Conservation (phyloP, 495 filamentous ascomycete species). For the Podospora pseudocomata region DNA sequence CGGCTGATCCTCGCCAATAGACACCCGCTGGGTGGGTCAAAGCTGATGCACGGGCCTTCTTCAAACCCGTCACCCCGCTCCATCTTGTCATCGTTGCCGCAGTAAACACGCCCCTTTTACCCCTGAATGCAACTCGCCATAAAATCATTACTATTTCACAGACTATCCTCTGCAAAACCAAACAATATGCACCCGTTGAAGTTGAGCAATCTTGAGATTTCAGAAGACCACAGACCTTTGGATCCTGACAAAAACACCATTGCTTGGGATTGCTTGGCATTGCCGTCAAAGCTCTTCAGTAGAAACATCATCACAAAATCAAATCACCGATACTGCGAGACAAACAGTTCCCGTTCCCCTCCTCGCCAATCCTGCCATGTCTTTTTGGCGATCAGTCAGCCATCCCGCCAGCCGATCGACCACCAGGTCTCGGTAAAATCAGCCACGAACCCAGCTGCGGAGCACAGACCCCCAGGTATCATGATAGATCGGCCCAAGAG, state of each 20-base stretch:
- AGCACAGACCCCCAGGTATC: background rate
- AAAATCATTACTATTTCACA: background rate
- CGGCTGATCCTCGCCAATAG: slow-evolving; percentile 9
- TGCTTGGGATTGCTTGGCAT: background rate
- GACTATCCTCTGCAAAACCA: background rate
- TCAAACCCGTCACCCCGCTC: background rate
- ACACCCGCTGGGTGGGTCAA: background rate
- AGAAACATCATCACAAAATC: background rate
- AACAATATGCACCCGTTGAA: too few relatives aligned
- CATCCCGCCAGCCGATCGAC: background rate
- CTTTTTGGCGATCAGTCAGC: background rate
- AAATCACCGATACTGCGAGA: background rate
- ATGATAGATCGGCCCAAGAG: background rate
- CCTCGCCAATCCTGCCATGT: background rate
- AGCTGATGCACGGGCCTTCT: background rate
- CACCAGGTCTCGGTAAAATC: background rate
- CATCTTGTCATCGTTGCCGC: background rate
- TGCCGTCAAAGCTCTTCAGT: background rate
- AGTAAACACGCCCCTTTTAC: slow-evolving; percentile 2
- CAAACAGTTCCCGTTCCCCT: background rate
- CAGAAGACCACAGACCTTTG: too few relatives aligned
- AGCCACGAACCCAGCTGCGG: background rate
- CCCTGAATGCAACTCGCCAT: background rate
- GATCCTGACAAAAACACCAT: too few relatives aligned
- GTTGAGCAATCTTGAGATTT: too few relatives aligned